These are phyloP conservation scores for Sherardia arvensis DNA, from an alignment of 257 asterid species.

Conservation along the genomic window DNA sequence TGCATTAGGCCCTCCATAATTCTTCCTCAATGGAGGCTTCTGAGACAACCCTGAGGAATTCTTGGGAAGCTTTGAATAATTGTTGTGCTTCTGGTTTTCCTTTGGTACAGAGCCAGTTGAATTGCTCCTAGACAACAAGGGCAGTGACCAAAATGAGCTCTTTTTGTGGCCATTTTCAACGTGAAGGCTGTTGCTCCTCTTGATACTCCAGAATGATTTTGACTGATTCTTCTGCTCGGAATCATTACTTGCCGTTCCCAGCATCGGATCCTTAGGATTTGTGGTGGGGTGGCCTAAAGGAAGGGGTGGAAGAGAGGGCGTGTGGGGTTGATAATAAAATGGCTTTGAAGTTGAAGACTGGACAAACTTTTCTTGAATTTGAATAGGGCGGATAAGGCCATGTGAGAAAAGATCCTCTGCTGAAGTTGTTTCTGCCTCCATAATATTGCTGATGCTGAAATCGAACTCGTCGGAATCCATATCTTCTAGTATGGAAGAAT, in stretches of 20 bases:
- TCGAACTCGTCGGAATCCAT: constrained; percentile 25
- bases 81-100: constrained; percentile 25
- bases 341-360: constrained; percentile 12
- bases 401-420: constrained; percentile 44
- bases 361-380: constrained; percentile 30
- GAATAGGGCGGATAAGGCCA: constrained; percentile 36
- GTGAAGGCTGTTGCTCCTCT: constrained; percentile 39
- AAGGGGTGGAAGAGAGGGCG: constrained; percentile 21
- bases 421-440: constrained; percentile 23
- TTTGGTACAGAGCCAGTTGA: constrained; percentile 38
- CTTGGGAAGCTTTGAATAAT: constrained; percentile 13
- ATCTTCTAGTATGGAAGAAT: constrained; percentile 11
- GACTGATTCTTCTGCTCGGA: constrained; percentile 20
- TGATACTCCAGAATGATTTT: constrained; percentile 29
- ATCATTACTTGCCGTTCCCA: constrained; percentile 6
- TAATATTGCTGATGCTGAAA: constrained; percentile 26
- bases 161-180: constrained; percentile 28
- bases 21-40: constrained; percentile 39
- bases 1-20: constrained; percentile 24
- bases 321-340: constrained; percentile 5
- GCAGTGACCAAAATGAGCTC: constrained; percentile 41
- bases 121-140: constrained; percentile 32
- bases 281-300: constrained; percentile 6
- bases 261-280: constrained; percentile 11
- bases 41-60: constrained; percentile 17